phyloP scores from a whole-genome alignment of 2,329 filamentous ascomycete genomes.

The Lizonia empirigonia region DNA sequence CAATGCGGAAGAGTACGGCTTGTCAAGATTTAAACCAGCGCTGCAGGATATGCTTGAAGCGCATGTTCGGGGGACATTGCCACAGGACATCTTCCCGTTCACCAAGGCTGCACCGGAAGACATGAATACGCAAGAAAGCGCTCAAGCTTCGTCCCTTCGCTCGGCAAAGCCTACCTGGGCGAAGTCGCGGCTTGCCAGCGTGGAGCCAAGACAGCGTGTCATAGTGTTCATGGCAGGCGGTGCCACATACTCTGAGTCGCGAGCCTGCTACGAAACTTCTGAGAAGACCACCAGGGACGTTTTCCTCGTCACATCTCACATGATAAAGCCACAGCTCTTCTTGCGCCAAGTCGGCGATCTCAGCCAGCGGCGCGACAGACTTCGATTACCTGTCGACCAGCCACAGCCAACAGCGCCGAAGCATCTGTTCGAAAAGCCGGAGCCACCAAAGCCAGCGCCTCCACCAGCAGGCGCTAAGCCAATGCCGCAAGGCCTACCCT shows the following conservation, averaged over 20 bases:
- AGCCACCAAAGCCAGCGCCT: conserved; percentile 59
- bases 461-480: conserved; percentile 55
- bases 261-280: conserved; percentile 86
- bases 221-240: conserved; percentile 96
- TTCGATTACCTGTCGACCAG: conserved; percentile 81
- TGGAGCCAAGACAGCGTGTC: conserved; percentile 85
- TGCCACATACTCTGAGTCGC: conserved; percentile 88
- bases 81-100: conserved; percentile 54
- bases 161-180: conserved; percentile 96
- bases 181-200: conserved; percentile 72
- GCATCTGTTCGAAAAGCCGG: conserved; percentile 79
- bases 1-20: conserved; percentile 73
- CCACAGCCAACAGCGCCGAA: conserved; percentile 82
- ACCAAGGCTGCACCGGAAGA: conserved; percentile 64
- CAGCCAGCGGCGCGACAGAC: conserved; percentile 71
- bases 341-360: conserved; percentile 82
- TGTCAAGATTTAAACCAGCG: conserved; percentile 85
- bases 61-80: conserved; percentile 51
- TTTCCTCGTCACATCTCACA: conserved; percentile 88
- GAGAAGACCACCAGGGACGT: conserved; percentile 76
- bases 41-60: conserved; percentile 85
- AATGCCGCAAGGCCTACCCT: conserved; percentile 38
- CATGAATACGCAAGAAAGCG: conserved; percentile 60
- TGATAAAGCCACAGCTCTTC: conserved; percentile 85
- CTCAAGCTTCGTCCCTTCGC: conserved; percentile 70